phyloP scores from a whole-genome alignment of 352 stramenopile species.

The Phytophthora constricta region DNA sequence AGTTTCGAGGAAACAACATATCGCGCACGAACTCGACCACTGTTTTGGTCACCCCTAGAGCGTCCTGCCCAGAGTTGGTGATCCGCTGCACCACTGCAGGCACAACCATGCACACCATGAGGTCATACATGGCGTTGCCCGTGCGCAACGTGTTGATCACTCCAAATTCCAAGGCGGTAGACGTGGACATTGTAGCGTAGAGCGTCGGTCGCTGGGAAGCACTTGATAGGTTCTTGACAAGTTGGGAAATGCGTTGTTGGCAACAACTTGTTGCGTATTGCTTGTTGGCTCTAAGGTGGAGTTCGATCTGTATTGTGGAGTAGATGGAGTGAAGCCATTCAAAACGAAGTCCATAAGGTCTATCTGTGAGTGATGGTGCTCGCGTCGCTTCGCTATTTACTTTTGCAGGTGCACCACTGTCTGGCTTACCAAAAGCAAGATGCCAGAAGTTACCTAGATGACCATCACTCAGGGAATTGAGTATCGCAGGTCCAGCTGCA shows the following conservation, averaged over 20 bases:
- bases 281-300: no score
- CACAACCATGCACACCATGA: slow-evolving; percentile 63
- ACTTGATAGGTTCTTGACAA: slow-evolving; percentile 7
- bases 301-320: background rate
- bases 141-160: slow-evolving; percentile 62
- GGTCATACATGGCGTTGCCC: slow-evolving; percentile 54
- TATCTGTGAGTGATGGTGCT: no score
- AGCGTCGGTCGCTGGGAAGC: background rate
- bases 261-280: no score
- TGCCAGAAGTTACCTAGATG: background rate
- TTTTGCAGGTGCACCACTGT: no score
- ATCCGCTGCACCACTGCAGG: slow-evolving; percentile 50
- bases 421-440: no score
- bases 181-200: slow-evolving; percentile 29
- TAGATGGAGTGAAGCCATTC: background rate
- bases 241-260: slow-evolving; percentile 4
- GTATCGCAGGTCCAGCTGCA: no score
- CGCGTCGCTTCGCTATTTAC: no score
- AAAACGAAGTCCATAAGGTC: background rate
- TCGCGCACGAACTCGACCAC: slow-evolving; percentile 16
- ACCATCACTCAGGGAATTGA: background rate
- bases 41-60: slow-evolving; percentile 9
- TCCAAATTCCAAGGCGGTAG: slow-evolving; percentile 44
- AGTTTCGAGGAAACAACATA: slow-evolving; percentile 8
- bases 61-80: slow-evolving; percentile 23